Evolutionary conservation across 371 early-diverging fungal genomes (phyloP).

Genomic region (Mucor plumbeus): DNA sequence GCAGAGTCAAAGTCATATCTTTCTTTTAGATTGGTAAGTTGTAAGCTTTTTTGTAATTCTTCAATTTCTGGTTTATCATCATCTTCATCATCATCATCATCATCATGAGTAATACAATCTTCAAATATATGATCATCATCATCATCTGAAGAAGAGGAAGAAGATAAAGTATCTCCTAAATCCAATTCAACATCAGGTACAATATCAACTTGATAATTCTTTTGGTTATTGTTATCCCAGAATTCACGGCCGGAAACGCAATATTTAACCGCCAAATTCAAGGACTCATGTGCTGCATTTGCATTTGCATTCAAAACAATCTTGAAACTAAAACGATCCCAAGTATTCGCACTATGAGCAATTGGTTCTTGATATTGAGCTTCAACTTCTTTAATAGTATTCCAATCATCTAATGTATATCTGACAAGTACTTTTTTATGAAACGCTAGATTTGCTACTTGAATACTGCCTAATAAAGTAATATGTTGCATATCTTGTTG

Average conservation of each 20-base stretch:
- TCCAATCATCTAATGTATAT: slow-evolving; percentile 76
- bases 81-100: slow-evolving; percentile 10
- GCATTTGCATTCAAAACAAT: slow-evolving; percentile 17
- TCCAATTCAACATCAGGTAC: slow-evolving; percentile 16
- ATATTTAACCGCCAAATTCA: slow-evolving; percentile 44
- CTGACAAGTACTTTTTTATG: slow-evolving; percentile 75
- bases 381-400: slow-evolving; percentile 57
- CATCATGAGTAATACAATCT: slow-evolving; percentile 4
- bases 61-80: not conserved
- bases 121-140: slow-evolving; percentile 17
- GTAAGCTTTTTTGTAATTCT: slow-evolving; percentile 2
- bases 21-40: slow-evolving; percentile 3
- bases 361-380: slow-evolving; percentile 60
- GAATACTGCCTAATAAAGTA: slow-evolving; percentile 57
- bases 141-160: slow-evolving; percentile 23
- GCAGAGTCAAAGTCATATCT: slow-evolving; percentile 12
- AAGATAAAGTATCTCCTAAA: slow-evolving; percentile 12
- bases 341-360: slow-evolving; percentile 37
- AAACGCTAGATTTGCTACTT: slow-evolving; percentile 81
- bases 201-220: slow-evolving; percentile 58
- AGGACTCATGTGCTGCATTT: slow-evolving; percentile 6
- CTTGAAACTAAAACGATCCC: slow-evolving; percentile 44
- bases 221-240: slow-evolving; percentile 86
- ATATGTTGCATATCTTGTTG: slow-evolving; percentile 27
- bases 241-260: slow-evolving; percentile 63